Evolutionary conservation across 345 rosid genomes (phyloP), one percentile per base, ranked within the genome.

Genomic region (Heritiera littoralis): DNA sequence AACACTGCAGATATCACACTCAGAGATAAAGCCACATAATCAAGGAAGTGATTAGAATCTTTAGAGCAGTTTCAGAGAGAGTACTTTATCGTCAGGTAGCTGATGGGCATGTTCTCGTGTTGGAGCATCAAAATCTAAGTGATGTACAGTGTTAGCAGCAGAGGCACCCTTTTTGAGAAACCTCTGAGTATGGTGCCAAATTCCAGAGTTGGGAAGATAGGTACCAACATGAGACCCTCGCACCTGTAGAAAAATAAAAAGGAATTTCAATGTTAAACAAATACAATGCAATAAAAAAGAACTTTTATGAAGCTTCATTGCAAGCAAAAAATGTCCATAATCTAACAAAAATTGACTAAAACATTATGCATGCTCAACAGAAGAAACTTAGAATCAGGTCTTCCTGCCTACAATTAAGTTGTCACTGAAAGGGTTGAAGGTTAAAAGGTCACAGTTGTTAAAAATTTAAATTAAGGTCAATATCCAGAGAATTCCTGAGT

Each of bases 71-170:
- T 52, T 55, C 13, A 35, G 48, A 46, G 48, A 67, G 66, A 84
- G 80, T 94, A 96, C 99, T 82, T 86, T 89, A 85, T 96, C 97
- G 80, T 94, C 97, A 67, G 90, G 87, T 64, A 94, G 89, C 84
- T 86, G 89, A 77, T 85, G 89, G 60, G 97, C 93, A 83, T 94
- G 90, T 80, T 96, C 96, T 41, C 99, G 97, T 32, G 99, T 96
- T 77, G 99, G 98, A 76, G 99, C 99, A 89, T 96, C 99, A 87
- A 96, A 96, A 87, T 96, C 99, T 89, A 96, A 88, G 86, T 96
- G 97, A 83, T 84, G 92, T 81, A 96, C 87, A 65, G 90, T 90
- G 82, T 91, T 92, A 68, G 84, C 35, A 69, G 79, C 72, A 32
- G 89, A 86, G 61, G 80, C 85, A 72, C 89, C 90, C 82, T 88